Percentiles rank a stretch among this genome's conserved stretches.
Evolutionary conservation across 2,329 filamentous ascomycete genomes (phyloP).

Genomic region (Chrysoporthe cubensis): DNA sequence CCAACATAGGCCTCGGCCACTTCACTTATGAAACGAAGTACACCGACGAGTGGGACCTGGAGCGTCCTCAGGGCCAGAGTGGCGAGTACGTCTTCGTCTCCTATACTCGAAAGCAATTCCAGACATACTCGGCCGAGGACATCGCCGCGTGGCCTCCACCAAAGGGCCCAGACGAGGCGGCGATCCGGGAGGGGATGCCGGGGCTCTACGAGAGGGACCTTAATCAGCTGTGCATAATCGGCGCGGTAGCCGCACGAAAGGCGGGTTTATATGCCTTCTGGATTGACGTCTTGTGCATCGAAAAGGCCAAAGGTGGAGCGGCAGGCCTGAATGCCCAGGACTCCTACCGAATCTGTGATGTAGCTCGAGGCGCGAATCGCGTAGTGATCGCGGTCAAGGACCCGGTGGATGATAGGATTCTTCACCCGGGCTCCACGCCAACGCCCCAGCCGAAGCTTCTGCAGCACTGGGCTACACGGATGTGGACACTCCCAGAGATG

Average conservation of each 20-base stretch:
- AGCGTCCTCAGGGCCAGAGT: neutral
- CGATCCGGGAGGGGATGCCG: constrained; percentile 21
- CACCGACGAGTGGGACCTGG: neutral
- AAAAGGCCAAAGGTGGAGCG: constrained; percentile 33
- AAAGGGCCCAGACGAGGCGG: constrained; percentile 30
- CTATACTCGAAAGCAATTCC: constrained; percentile 47
- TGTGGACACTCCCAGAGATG: constrained; percentile 52
- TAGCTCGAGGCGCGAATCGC: constrained; percentile 46
- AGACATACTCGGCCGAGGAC: constrained; percentile 34
- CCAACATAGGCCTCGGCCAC: neutral
- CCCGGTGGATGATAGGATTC: constrained; percentile 33
- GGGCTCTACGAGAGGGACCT: constrained; percentile 32
- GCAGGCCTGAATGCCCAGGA: constrained; percentile 24
- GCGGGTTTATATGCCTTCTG: constrained; percentile 46
- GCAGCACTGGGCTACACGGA: constrained; percentile 46
- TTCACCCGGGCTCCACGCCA: constrained; percentile 33
- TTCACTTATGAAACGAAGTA: neutral
- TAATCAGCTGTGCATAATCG: constrained; percentile 39
- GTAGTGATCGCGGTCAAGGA: constrained; percentile 46
- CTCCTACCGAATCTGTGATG: constrained; percentile 49
- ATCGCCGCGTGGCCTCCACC: constrained; percentile 20
- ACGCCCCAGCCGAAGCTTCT: constrained; percentile 30
- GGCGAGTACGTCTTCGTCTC: constrained; percentile 44
- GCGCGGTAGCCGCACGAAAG: constrained; percentile 42
- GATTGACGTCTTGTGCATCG: constrained; percentile 48